Evolutionary conservation across 805 yeast species (phyloP).

Genomic region (Saccharomyces kudriavzevii): DNA sequence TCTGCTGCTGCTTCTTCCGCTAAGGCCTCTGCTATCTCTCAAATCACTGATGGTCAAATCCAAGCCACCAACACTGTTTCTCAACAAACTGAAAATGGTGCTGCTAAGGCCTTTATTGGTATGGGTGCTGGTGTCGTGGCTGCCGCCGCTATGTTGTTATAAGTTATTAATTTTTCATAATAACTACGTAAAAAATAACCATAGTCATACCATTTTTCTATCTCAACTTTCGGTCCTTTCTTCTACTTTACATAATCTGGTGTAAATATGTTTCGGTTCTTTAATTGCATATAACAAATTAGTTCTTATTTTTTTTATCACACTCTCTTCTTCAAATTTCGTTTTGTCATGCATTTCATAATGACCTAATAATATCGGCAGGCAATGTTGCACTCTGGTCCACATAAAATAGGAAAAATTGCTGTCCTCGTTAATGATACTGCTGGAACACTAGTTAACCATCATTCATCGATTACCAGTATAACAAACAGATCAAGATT

Average conservation of each 20-base stretch:
- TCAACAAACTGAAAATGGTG: conserved; percentile 2
- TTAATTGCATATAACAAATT: not conserved
- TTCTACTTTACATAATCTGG: not conserved
- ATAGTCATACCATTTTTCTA: not conserved
- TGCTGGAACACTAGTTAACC: too few species aligned
- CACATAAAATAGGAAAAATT: too few species aligned
- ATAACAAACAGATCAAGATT: too few species aligned
- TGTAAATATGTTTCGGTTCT: not conserved
- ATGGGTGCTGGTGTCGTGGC: conserved; percentile 10
- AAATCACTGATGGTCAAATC: conserved; percentile 3
- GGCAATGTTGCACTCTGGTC: too few species aligned
- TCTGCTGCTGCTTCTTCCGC: conserved; percentile 1
- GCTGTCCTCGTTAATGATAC: too few species aligned
- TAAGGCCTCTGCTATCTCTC: conserved; percentile 5
- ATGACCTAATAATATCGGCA: too few species aligned
- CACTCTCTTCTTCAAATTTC: not conserved
- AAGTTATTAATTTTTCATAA: not conserved
- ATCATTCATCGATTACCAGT: too few species aligned
- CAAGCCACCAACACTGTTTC: not conserved
- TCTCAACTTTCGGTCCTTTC: not conserved
- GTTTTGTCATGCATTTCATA: not conserved
- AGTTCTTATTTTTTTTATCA: not conserved
- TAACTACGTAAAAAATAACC: not conserved
- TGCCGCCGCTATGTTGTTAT: conserved; percentile 9
- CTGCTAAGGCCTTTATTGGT: conserved; percentile 1